These are phyloP conservation scores for Vickermania ingenoplastis DNA, from an alignment of 208 protist genomes.

Conservation along the genomic window DNA sequence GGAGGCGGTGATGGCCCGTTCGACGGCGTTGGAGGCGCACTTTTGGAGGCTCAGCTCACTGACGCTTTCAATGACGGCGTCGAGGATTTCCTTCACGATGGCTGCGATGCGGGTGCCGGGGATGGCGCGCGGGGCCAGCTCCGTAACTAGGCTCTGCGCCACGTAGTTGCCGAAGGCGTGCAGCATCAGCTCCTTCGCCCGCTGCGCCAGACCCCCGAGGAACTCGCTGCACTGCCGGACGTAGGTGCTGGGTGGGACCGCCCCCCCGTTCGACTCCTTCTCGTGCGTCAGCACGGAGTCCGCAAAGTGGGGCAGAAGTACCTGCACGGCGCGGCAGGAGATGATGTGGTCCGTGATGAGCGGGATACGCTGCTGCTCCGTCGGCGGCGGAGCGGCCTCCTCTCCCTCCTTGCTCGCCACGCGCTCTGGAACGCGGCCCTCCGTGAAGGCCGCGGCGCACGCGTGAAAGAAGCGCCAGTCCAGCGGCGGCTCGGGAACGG, in stretches of 20 bases:
- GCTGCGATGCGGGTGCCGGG: constrained; percentile 32
- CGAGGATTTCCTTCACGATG: constrained; percentile 33
- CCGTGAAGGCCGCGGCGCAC: constrained; percentile 40
- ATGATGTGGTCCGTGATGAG: constrained; percentile 60
- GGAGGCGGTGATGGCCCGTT: constrained; percentile 43
- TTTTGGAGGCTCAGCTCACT: constrained; percentile 63
- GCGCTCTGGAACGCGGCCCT: constrained; percentile 13
- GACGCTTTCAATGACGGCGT: constrained; percentile 40
- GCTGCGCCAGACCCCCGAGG: constrained; percentile 23
- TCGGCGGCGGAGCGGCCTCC: constrained; percentile 10
- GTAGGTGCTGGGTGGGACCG: constrained; percentile 15
- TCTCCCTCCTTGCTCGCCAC: constrained; percentile 3
- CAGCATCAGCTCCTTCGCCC: constrained; percentile 22
- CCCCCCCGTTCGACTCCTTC: constrained; percentile 23
- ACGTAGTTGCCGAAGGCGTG: constrained; percentile 64
- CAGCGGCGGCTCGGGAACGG: constrained; percentile 11
- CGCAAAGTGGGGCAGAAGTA: constrained; percentile 59
- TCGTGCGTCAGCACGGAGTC: constrained; percentile 39
- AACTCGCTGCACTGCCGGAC: constrained; percentile 34
- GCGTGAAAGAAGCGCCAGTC: constrained; percentile 68
- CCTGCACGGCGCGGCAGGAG: constrained; percentile 55
- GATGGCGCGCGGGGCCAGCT: constrained; percentile 39
- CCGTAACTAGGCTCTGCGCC: constrained; percentile 53
- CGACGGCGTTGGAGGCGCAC: constrained; percentile 77
- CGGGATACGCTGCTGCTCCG: constrained; percentile 24